phyloP scores from a whole-genome alignment of 495 filamentous ascomycete genomes.

The Penicillium silybi region DNA sequence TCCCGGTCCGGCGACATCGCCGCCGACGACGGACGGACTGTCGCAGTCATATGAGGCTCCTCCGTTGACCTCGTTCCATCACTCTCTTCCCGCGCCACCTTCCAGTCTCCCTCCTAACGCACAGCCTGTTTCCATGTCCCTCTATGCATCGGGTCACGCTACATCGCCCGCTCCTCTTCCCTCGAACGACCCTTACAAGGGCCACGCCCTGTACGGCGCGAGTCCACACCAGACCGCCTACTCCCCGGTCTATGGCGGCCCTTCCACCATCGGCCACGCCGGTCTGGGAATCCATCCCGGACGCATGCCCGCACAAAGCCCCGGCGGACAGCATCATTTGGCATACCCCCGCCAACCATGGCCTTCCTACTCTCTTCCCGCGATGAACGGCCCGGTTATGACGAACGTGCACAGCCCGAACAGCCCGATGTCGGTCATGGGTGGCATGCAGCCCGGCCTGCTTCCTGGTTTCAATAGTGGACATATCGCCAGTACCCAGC shows the following conservation, averaged over 20 bases:
- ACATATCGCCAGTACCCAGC: constrained; percentile 52
- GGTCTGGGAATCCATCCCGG: constrained; percentile 54
- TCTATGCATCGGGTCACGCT: constrained; percentile 45
- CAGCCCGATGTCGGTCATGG: constrained; percentile 63
- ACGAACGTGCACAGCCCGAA: constrained; percentile 73
- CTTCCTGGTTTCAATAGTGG: constrained; percentile 54
- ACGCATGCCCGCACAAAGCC: constrained; percentile 53
- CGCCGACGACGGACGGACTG: constrained; percentile 42
- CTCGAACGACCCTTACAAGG: constrained; percentile 61
- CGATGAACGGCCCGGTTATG: constrained; percentile 67
- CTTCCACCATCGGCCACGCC: constrained; percentile 56
- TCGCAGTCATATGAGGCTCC: constrained; percentile 59
- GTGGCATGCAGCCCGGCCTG: constrained; percentile 51
- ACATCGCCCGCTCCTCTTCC: constrained; percentile 59
- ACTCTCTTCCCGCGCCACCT: constrained; percentile 46
- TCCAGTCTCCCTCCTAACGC: constrained; percentile 25
- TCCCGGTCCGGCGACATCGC: constrained; percentile 45
- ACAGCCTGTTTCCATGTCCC: constrained; percentile 16
- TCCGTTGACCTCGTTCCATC: constrained; percentile 53
- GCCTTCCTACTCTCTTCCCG: constrained; percentile 53
- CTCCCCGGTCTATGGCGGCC: constrained; percentile 51
- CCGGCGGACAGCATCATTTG: constrained; percentile 47
- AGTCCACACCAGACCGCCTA: constrained; percentile 59
- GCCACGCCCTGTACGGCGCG: constrained; percentile 52
- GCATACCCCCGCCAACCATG: constrained; percentile 49